phyloP scores from a whole-genome alignment of 139 green algal species.

The Deuterostichococcus epilithicus region DNA sequence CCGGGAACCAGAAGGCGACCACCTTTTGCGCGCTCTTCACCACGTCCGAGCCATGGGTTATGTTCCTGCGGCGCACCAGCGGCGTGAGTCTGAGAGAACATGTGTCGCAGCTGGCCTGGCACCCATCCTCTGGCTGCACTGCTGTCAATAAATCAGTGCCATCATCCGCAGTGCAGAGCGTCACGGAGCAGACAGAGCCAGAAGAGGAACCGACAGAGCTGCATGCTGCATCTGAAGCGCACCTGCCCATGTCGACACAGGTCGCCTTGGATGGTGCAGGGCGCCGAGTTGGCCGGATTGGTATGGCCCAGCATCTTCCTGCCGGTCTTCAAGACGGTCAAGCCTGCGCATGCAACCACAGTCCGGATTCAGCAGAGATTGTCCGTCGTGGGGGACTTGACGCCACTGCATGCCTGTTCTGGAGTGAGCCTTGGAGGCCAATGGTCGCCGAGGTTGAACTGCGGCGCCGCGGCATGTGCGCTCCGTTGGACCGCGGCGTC shows the following conservation, averaged over 20 bases:
- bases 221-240: not conserved
- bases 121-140: too few relatives aligned
- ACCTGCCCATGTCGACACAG: slow-evolving; percentile 66
- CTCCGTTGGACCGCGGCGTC: too few relatives aligned
- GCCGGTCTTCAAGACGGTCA: slow-evolving; percentile 18
- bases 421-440: too few relatives aligned
- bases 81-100: not conserved
- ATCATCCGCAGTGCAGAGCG: too few relatives aligned
- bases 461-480: too few relatives aligned
- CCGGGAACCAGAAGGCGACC: slow-evolving; percentile 96
- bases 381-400: too few relatives aligned
- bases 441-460: too few relatives aligned
- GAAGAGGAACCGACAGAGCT: too few relatives aligned
- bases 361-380: too few relatives aligned
- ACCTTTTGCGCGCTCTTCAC: slow-evolving; percentile 93
- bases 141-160: too few relatives aligned
- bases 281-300: slow-evolving; percentile 75
- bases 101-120: not conserved
- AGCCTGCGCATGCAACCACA: not conserved
- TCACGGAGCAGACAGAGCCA: too few relatives aligned
- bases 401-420: too few relatives aligned
- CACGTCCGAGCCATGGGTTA: slow-evolving; percentile 90
- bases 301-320: slow-evolving; percentile 88
- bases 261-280: slow-evolving; percentile 87
- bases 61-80: slow-evolving; percentile 89